phyloP scores from a whole-genome alignment of 768 basidiomycete genomes.

The Suillus discolor region DNA sequence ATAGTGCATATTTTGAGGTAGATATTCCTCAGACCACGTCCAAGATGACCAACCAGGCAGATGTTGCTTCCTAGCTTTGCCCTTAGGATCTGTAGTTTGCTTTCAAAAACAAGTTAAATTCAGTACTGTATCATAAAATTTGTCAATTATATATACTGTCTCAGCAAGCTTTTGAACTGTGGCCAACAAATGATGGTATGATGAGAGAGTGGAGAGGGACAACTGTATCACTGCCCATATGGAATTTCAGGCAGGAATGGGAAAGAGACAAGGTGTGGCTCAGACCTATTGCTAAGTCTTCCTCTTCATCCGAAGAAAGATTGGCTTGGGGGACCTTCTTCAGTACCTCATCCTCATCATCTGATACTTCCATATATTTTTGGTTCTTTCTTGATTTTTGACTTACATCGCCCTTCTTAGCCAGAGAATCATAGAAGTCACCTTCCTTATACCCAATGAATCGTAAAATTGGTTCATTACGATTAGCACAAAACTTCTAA shows the following conservation, averaged over 20 bases:
- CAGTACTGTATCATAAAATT: not conserved
- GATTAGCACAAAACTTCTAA: too few relatives aligned
- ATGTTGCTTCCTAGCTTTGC: not conserved
- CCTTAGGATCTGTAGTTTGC: not conserved
- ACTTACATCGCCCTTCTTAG: not conserved
- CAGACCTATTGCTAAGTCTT: not conserved
- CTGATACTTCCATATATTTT: not conserved
- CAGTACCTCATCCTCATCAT: not conserved
- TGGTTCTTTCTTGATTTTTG: not conserved
- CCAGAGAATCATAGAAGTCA: too few relatives aligned
- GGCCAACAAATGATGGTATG: not conserved
- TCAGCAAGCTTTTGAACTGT: not conserved
- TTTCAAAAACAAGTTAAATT: not conserved
- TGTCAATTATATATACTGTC: not conserved
- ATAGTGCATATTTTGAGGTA: not conserved
- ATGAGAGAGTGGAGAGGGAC: not conserved
- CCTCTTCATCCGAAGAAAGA: not conserved
- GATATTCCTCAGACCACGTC: not conserved
- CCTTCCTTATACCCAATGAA: too few relatives aligned
- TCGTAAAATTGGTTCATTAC: too few relatives aligned
- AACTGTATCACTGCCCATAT: not conserved
- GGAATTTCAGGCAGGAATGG: not conserved
- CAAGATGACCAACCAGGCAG: slow-evolving; percentile 1
- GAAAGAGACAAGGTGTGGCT: not conserved
- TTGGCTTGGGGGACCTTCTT: not conserved